Evolutionary conservation across 257 asterid species (phyloP).

Genomic region (Gentiana macrophylla): DNA sequence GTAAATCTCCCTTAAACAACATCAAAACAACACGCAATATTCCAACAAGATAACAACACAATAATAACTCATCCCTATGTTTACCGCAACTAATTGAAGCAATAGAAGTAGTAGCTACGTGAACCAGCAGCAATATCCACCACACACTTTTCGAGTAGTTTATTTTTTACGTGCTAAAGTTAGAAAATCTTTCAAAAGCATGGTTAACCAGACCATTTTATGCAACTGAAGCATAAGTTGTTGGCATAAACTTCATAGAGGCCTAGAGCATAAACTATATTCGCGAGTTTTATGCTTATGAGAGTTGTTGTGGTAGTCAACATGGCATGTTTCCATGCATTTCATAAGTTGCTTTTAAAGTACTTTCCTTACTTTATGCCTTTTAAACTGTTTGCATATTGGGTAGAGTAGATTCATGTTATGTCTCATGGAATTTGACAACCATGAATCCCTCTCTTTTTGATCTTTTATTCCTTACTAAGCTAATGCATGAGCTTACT

Average conservation of each 20-base stretch:
- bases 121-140: conserved; percentile 33
- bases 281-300: conserved; percentile 41
- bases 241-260: conserved; percentile 94
- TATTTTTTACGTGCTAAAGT: conserved; percentile 67
- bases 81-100: conserved; percentile 40
- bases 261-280: conserved; percentile 70
- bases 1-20: too few species aligned
- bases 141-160: conserved; percentile 21
- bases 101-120: conserved; percentile 28
- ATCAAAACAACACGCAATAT: conserved; percentile 54
- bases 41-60: conserved; percentile 56
- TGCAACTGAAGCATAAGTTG: conserved; percentile 94
- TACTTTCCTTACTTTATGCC: too few species aligned
- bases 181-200: conserved; percentile 82
- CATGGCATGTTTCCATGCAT: too few species aligned
- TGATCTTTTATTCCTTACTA: too few species aligned
- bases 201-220: conserved; percentile 68
- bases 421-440: too few species aligned
- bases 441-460: too few species aligned
- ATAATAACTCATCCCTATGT: conserved; percentile 28
- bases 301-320: too few species aligned
- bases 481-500: too few species aligned
- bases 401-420: too few species aligned
- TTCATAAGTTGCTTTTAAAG: too few species aligned
- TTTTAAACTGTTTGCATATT: too few species aligned